Evolutionary conservation across 169 alveolate species (phyloP).

Genomic region (Cryptosporidium xiaoi): DNA sequence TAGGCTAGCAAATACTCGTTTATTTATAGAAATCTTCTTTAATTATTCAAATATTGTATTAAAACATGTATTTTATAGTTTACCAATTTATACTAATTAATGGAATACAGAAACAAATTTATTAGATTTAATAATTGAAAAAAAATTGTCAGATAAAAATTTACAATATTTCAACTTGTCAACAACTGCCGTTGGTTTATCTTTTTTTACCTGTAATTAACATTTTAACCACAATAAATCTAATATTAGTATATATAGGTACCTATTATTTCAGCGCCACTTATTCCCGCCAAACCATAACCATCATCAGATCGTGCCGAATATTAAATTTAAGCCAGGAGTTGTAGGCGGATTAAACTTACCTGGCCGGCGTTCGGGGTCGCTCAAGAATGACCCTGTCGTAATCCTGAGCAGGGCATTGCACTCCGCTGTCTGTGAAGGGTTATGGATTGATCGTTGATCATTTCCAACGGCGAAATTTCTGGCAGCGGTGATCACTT

Average conservation of each 20-base stretch:
- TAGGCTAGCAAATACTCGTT: too few species aligned
- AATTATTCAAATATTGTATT: neutral
- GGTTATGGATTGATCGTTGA: conserved; percentile 93
- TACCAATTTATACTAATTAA: neutral
- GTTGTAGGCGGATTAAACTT: conserved; percentile 80
- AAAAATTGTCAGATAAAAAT: neutral
- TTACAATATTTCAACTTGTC: neutral
- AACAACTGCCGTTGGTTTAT: neutral
- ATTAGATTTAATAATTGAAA: neutral
- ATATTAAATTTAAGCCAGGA: neutral
- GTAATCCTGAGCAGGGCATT: conserved; percentile 96
- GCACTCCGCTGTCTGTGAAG: conserved; percentile 96
- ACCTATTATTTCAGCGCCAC: conserved; percentile 22
- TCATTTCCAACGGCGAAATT: conserved; percentile 95
- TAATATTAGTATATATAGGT: conserved; percentile 9
- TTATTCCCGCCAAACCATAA: neutral
- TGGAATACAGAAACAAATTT: too few species aligned
- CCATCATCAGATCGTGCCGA: conserved; percentile 62
- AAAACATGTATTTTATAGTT: conserved; percentile 9
- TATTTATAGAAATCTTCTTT: too few species aligned
- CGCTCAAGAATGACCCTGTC: conserved; percentile 96
- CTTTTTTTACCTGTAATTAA: neutral
- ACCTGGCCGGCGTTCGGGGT: conserved; percentile 98
- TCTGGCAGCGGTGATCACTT: conserved; percentile 90
- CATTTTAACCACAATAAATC: neutral